phyloP scores from a whole-genome alignment of 176 grass and related monocot species.

The Aegilops bicornis region DNA sequence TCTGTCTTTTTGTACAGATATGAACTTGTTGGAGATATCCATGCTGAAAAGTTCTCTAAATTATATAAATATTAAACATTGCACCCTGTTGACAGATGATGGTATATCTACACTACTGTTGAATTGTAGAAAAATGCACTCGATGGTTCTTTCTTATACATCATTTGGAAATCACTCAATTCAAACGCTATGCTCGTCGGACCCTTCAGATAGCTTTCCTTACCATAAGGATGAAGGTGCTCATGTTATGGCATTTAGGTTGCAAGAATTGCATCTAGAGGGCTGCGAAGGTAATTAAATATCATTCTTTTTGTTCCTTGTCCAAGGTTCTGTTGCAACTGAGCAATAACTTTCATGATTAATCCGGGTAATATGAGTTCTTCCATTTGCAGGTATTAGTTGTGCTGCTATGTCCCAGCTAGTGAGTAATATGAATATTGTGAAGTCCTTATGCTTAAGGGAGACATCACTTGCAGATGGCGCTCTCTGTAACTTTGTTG shows the following conservation, averaged over 20 bases:
- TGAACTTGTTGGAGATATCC: slow-evolving; percentile 43
- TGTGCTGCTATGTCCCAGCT: slow-evolving; percentile 50
- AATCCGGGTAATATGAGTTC: slow-evolving; percentile 23
- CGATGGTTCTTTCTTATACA: slow-evolving; percentile 64
- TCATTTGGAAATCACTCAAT: slow-evolving; percentile 53
- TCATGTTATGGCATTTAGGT: slow-evolving; percentile 43
- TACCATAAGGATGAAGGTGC: slow-evolving; percentile 21
- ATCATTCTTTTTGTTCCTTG: neutral
- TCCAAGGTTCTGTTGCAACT: neutral
- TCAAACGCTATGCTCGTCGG: slow-evolving; percentile 30
- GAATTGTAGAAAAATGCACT: slow-evolving; percentile 54
- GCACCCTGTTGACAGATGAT: slow-evolving; percentile 54
- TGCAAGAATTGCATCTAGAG: slow-evolving; percentile 56
- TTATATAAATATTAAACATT: slow-evolving; percentile 75
- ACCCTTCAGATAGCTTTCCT: neutral
- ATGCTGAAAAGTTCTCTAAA: slow-evolving; percentile 40
- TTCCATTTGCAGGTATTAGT: slow-evolving; percentile 33
- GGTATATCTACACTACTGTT: slow-evolving; percentile 56
- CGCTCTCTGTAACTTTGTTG: slow-evolving; percentile 48
- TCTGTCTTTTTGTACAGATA: slow-evolving; percentile 33
- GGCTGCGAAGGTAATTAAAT: slow-evolving; percentile 53
- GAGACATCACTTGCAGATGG: slow-evolving; percentile 61
- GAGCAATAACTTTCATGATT: neutral
- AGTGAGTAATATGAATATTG: slow-evolving; percentile 34
- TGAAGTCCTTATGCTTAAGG: slow-evolving; percentile 56